Evolutionary conservation across 2,329 filamentous ascomycete genomes (phyloP), one percentile per base, ranked within the genome.

Genomic region (Rugonectria rugulosa): DNA sequence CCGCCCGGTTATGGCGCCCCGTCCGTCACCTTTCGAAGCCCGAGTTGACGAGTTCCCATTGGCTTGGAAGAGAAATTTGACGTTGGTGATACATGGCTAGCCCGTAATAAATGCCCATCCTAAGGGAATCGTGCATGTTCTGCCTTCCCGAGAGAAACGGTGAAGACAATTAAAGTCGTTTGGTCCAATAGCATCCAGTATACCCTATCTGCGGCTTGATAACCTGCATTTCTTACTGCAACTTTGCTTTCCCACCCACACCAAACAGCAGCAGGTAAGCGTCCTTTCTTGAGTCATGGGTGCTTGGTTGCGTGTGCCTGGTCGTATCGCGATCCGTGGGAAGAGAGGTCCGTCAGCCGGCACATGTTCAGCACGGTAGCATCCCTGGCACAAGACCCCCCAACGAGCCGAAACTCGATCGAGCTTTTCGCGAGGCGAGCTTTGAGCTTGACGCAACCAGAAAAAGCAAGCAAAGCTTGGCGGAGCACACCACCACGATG

Each of bases 321-420:
- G 37, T 27, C 48, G 27, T 36, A 31, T 42, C 40, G 46, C 32
- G 57, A 60, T 32, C 53, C 45, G 56, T 43, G 34, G 21, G 53
- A 61, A 53, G 19, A n/a, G n/a, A n/a, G n/a, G n/a, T n/a, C 52
- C 51, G 56, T 65, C 62, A 65, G 55, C 57, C 63, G 61, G 61
- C 60, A 63, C 56, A n/a, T n/a, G n/a, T n/a, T n/a, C 56, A 45
- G 52, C 50, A 43, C 41, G 46, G 45, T 43, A 56, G 11, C 37
- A 21, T 24, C 42, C 36, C 32, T 47, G 47, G 57, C 63, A 64
- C 59, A 63, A 55, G 59, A 61, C 57, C 44, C 51, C n/a, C n/a
- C n/a, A n/a, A 50, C 47, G 49, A 64, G 54, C 51, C 59, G 44
- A 45, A 59, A 53, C 34, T 50, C 54, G 23, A 60, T 66, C 49